A percentile compares a stretch with the other conserved stretches of the same genome.
Evolutionary conservation across 352 stramenopile species (phyloP).

Genomic region (Phytophthora meadii): DNA sequence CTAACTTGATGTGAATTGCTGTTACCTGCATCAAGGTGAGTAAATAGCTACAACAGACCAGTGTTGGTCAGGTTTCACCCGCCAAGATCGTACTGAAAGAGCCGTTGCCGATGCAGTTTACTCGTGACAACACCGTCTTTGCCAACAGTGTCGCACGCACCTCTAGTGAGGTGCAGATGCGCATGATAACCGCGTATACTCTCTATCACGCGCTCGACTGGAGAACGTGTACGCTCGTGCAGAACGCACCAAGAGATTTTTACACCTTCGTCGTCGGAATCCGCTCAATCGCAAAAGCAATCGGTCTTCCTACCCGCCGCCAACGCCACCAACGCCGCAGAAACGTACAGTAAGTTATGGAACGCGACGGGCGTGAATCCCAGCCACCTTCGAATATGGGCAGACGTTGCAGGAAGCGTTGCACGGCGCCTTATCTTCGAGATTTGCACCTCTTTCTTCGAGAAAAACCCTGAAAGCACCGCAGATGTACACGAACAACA

Average conservation of each 20-base stretch:
- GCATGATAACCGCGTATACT: not conserved
- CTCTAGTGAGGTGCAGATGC: slow-evolving; percentile 6
- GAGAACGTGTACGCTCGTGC: slow-evolving; percentile 3
- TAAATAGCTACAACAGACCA: too few species aligned
- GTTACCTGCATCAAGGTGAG: not conserved
- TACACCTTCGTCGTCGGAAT: too few species aligned
- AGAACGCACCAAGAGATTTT: not conserved
- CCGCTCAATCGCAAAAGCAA: not conserved
- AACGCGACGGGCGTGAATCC: not conserved
- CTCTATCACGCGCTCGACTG: slow-evolving; percentile 19
- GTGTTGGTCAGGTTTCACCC: not conserved
- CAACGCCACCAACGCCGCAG: not conserved
- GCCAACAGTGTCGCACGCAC: slow-evolving; percentile 14
- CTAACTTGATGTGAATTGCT: slow-evolving; percentile 18
- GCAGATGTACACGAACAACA: not conserved
- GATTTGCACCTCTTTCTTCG: slow-evolving; percentile 28
- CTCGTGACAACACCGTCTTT: too few species aligned
- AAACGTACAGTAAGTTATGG: not conserved
- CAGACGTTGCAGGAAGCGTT: slow-evolving; percentile 24
- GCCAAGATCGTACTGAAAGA: slow-evolving; percentile 1
- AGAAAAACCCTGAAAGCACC: not conserved
- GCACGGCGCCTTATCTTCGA: slow-evolving; percentile 27
- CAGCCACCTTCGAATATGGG: slow-evolving; percentile 20
- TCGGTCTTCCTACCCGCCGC: not conserved
- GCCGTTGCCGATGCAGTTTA: not conserved